Evolutionary conservation across 345 rosid genomes (phyloP).

Genomic region (Camelina laxa): DNA sequence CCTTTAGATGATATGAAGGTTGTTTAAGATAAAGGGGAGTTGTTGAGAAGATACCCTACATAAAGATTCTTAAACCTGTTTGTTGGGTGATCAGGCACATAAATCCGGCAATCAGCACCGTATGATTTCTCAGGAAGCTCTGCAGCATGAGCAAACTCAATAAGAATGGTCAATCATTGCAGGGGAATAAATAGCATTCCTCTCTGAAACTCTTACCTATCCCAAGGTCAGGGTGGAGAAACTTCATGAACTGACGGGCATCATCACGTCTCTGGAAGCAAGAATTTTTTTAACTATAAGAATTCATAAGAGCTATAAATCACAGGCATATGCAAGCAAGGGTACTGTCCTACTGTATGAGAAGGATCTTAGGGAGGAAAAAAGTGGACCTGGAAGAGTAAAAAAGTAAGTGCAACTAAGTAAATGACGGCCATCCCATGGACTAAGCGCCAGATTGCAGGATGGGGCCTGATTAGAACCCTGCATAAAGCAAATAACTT

Average conservation of each 20-base stretch:
- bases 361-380: conserved; percentile 20
- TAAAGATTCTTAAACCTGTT: conserved; percentile 99
- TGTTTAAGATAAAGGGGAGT: conserved; percentile 16
- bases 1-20: conserved; percentile 29
- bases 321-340: conserved; percentile 12
- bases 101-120: conserved; percentile 95
- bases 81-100: conserved; percentile 78
- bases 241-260: conserved; percentile 97
- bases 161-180: conserved; percentile 7
- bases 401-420: conserved; percentile 89
- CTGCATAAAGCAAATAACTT: conserved; percentile 51
- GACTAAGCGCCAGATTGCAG: conserved; percentile 97
- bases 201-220: conserved; percentile 61
- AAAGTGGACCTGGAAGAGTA: conserved; percentile 91
- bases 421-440: conserved; percentile 98
- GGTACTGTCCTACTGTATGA: neutral
- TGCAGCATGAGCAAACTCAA: conserved; percentile 47
- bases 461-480: conserved; percentile 95
- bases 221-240: conserved; percentile 97
- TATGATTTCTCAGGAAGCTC: conserved; percentile 98
- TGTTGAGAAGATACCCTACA: conserved; percentile 86
- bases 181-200: neutral
- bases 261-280: conserved; percentile 83
- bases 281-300: conserved; percentile 36
- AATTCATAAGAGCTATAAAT: conserved; percentile 7